phyloP scores from a whole-genome alignment of 164 flowering plant genomes.

The Liriodendron chinense region DNA sequence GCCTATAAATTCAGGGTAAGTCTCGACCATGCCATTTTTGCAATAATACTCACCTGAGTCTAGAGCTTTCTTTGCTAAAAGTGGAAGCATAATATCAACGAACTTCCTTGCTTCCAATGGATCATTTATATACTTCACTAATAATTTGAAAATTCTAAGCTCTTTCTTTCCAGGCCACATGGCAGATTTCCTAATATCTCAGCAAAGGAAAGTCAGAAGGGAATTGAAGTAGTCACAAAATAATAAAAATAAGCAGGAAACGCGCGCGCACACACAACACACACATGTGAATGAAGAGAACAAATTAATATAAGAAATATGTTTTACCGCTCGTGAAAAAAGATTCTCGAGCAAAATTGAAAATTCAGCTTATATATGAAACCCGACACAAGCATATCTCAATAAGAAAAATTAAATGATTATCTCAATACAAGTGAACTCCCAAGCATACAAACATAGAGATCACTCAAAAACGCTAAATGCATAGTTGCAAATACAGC shows the following conservation, averaged over 20 bases:
- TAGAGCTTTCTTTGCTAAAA: slow-evolving; percentile 37
- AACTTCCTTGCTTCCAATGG: slow-evolving; percentile 44
- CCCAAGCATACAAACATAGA: no score
- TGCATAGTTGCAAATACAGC: no score
- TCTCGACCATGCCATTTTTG: not conserved
- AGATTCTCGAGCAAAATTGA: no score
- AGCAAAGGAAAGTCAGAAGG: not conserved
- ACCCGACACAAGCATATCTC: no score
- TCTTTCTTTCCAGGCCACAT: slow-evolving; percentile 52
- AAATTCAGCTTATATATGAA: no score
- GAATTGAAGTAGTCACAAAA: not conserved
- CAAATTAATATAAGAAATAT: no score
- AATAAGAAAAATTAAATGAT: no score
- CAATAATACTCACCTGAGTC: slow-evolving; percentile 46
- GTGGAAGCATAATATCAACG: slow-evolving; percentile 67
- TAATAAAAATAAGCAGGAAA: not conserved
- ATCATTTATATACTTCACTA: slow-evolving; percentile 57
- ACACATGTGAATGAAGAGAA: no score
- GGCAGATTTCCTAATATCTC: slow-evolving; percentile 41
- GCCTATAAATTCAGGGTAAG: not conserved
- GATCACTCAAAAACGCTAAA: no score
- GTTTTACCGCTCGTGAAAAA: no score
- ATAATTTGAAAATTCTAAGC: slow-evolving; percentile 53
- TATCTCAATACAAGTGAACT: no score
- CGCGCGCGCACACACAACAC: no score